Base-by-base conservation (phyloP, 1,284 basidiomycete species). In the Gymnopus androsaceus region DNA sequence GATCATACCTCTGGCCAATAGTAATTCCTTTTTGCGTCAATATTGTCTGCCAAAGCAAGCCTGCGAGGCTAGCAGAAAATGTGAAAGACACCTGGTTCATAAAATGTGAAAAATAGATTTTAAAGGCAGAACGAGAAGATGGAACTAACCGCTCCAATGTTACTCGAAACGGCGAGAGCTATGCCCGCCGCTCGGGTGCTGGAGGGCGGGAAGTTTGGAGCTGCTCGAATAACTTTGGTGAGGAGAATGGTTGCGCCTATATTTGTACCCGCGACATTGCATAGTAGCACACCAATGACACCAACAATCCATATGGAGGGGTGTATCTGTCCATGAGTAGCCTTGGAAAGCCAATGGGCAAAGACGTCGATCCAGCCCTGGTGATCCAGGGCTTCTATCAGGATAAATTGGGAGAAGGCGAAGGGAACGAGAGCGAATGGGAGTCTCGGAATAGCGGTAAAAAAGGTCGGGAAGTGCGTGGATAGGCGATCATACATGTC, bases 201-300 rank as follows among this genome's bases (percentile, higher is more conserved):
- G 42, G 68, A 57, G 0, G 54, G 52, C 6, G 72, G 66, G 17
- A 78, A 68, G 7, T 64, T 57, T 37, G 9, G 73, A 69, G 64
- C 59, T 11, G 75, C 75, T 17, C 75, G 72, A 9, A 78, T 70
- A 8, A 80, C 68, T 65, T 81, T 80, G 8, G 78, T 80, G 21
- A 98, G 82, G 27, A 99, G 79, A 66, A 99, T 96, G 0, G 95
- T 98, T 2, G 94, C 92, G 38, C 95, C 96, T 55, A 98, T 98
- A 69, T 98, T 98, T 9, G 95, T 98, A 0, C 95, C 95, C 21
- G 91, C 86, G 47, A 95, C 68, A 67, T 97, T 97, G 73, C 94
- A 97, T 14, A 95, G 77, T 27, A 95, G 66, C 42, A 94, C 87
- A 1, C 84, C 83, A 4, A 85, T 69, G 14, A 82, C 68, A 17